Conservation (phyloP, 495 filamentous ascomycete species). For the Bathelium albidoporum region DNA sequence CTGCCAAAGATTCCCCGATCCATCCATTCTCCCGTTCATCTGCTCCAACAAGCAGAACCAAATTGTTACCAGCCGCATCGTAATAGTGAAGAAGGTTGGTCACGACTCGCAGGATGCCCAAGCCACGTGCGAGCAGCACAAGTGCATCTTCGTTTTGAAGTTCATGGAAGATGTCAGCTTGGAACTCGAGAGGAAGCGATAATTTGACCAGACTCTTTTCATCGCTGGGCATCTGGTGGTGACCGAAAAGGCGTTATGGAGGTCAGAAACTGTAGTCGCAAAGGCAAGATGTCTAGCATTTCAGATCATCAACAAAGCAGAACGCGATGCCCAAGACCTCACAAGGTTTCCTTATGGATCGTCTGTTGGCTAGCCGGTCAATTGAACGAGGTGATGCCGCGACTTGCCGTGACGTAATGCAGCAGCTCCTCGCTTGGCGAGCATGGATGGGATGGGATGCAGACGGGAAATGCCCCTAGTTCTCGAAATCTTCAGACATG, state of each 20-base stretch:
- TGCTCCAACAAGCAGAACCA: conserved; percentile 82
- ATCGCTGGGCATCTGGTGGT: conserved; percentile 10
- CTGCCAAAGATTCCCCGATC: conserved; percentile 59
- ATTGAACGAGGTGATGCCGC: background rate
- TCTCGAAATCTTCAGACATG: background rate
- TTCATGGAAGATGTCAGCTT: conserved; percentile 86
- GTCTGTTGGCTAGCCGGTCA: too few relatives aligned
- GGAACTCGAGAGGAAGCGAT: conserved; percentile 64
- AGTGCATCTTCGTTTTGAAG: conserved; percentile 86
- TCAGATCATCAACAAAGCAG: background rate
- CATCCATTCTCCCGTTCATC: conserved; percentile 76
- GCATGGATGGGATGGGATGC: too few relatives aligned
- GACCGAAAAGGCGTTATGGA: background rate
- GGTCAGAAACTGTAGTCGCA: background rate
- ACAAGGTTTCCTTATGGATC: too few relatives aligned
- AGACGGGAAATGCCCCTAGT: background rate
- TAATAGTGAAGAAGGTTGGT: conserved; percentile 94
- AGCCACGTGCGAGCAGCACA: conserved; percentile 78
- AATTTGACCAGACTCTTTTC: conserved; percentile 65
- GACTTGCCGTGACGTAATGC: background rate
- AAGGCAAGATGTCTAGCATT: background rate
- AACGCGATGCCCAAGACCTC: background rate
- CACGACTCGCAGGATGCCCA: conserved; percentile 80
- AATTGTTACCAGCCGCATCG: conserved; percentile 88
- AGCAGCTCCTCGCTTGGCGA: too few relatives aligned